Percentiles rank a stretch among this genome's conserved stretches.
These are phyloP conservation scores for Bacidia gigantensis DNA, from an alignment of 495 filamentous ascomycete genomes.

Conservation along the genomic window DNA sequence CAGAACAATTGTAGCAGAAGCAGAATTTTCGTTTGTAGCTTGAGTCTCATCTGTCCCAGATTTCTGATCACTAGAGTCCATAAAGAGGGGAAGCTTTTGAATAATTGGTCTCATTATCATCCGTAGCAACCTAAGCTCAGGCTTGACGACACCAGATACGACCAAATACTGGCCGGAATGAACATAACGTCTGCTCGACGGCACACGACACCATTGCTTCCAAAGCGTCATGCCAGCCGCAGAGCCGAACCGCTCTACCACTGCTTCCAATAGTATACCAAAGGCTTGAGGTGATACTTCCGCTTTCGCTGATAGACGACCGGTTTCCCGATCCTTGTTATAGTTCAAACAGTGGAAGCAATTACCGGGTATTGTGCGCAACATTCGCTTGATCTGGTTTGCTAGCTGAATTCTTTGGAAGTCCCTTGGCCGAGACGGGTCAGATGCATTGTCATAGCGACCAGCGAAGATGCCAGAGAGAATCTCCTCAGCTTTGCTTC, in stretches of 20 bases:
- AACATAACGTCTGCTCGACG: too few species aligned
- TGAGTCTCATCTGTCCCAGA: too few species aligned
- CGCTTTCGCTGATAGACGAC: conserved; percentile 13
- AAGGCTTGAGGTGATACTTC: conserved; percentile 27
- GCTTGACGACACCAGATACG: too few species aligned
- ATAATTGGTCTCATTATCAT: too few species aligned
- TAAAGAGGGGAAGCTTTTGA: too few species aligned
- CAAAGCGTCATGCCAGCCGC: conserved; percentile 28
- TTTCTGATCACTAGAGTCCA: too few species aligned
- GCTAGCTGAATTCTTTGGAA: conserved; percentile 15
- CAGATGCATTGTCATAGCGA: conserved; percentile 21
- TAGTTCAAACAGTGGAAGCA: conserved; percentile 7
- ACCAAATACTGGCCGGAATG: too few species aligned
- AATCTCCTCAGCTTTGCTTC: conserved; percentile 12
- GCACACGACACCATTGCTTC: conserved; percentile 29
- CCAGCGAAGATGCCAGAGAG: conserved; percentile 11
- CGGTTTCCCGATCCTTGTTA: conserved; percentile 8
- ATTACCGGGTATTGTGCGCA: conserved; percentile 11
- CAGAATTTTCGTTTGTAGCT: too few species aligned
- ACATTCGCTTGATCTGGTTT: conserved; percentile 19
- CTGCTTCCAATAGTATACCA: conserved; percentile 32
- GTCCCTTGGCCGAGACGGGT: conserved; percentile 13
- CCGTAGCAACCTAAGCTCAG: too few species aligned
- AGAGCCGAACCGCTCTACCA: conserved; percentile 35
- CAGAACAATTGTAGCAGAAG: too few species aligned